Evolutionary conservation across 108 stramenopile species (phyloP).

Genomic region (Skeletonema potamos): DNA sequence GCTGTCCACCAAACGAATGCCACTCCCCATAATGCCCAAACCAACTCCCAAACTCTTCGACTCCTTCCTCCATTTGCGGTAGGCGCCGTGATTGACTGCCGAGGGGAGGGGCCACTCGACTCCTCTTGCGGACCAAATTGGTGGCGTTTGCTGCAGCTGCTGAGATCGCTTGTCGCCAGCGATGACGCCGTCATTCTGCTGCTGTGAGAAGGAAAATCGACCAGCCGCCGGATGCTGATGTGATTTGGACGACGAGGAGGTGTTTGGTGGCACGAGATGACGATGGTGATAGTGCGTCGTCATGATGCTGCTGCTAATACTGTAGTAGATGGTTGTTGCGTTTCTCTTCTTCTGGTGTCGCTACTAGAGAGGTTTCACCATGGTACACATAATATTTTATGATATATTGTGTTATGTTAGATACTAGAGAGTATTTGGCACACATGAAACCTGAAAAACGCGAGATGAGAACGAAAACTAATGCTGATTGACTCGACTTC

Average conservation of each 20-base stretch:
- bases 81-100: conserved; percentile 45
- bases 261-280: neutral
- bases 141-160: conserved; percentile 35
- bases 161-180: neutral
- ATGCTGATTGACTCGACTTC: too few relatives aligned
- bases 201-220: neutral
- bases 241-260: neutral
- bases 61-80: conserved; percentile 53
- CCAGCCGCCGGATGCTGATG: neutral
- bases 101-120: conserved; percentile 85
- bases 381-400: too few relatives aligned
- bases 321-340: neutral
- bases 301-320: neutral
- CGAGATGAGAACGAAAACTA: too few relatives aligned
- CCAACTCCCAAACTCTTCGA: conserved; percentile 42
- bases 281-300: neutral
- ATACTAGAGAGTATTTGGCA: too few relatives aligned
- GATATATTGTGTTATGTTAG: too few relatives aligned
- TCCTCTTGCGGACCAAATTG: conserved; percentile 79
- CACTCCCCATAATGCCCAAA: conserved; percentile 47
- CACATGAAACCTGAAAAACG: too few relatives aligned
- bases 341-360: too few relatives aligned
- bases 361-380: too few relatives aligned
- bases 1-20: neutral
- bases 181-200: neutral